Evolutionary conservation across 495 filamentous ascomycete genomes (phyloP), one percentile per base, ranked within the genome.

Genomic region (Delitschia confertaspora): DNA sequence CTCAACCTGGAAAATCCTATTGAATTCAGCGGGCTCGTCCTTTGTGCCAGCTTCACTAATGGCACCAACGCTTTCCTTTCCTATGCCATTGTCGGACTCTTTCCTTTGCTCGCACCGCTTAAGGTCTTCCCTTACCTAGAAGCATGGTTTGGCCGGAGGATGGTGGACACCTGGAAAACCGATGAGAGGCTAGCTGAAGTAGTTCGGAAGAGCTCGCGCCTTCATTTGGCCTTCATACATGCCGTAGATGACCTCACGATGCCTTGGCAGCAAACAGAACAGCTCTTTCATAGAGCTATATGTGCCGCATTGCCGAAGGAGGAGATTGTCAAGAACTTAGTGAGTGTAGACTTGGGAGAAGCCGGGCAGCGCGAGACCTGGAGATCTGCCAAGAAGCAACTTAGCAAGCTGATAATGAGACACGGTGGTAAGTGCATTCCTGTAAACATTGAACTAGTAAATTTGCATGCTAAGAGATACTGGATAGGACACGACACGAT

Each of bases 21-120:
- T 10, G 26, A 53, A 7, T 60, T 62, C 38, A 49, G 51, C n/a
- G 60, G 60, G 6, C 30, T 58, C 19, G 53, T 62, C 5, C 48
- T 60, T 17, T 53, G 50, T 29, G 54, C 54, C 9, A 37, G 43
- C 3, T 57, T 57, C 29, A 53, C 40, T 1, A 47, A 54, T 33
- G 22, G 40, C 0, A 42, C 29, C 5, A 47, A 31, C 17, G 54
- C 46, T 4, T 57, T 57, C 25, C 33, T 38, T 14, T 31, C 36
- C 2, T 53, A 54, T 31, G 46, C 41, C 6, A 42, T 53, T 16
- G 54, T 23, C 9, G 50, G 38, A 9, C 25, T 57, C 13, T 6
- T 50, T 3, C 49, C 49, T 3, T 21, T 57, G 18, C 26, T 53
- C 17, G 48, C 49, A 2, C 54, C 54, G 10, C 14, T 57, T 4